Base-by-base conservation (phyloP, 352 stramenopile species). In the Phytophthora lateralis region DNA sequence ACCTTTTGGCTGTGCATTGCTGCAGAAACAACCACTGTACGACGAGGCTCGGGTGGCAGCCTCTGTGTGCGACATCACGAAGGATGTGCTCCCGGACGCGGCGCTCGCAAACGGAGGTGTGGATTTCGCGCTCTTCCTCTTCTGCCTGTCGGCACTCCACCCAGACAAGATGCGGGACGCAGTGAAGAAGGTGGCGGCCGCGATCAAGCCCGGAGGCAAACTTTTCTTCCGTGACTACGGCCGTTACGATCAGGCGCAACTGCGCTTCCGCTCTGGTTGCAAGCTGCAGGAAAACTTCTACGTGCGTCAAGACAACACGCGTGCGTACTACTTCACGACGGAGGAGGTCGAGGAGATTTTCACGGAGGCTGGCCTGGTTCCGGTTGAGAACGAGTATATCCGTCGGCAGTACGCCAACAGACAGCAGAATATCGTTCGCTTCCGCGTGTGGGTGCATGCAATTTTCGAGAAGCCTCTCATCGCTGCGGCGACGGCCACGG, bases 201-300 rank as follows among this genome's bases (percentile, higher is more conserved):
- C 79, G 1, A 81, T 93, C 34, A 83, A 86, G 43, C 84, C 86
- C 8, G 86, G 85, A 27, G 86, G 84, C 41, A 93, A 91, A 51
- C 69, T 95, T 12, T 93, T 99, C 49, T 93, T 99, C 74, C 84
- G 95, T 37, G 96, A 99, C 78, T 99, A 98, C 70, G 96, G 95
- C 1, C 80, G 95, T 37, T 98, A 96, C 54, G 96, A 99, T 73
- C 92, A 98, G 66, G 95, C 94, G 6, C 96, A 98, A 79, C 79
- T 98, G 53, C 94, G 97, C 56, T 95, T 98, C 68, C 79, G 82
- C 11, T 53, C 80, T 12, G 88, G 84, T 29, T 82, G 90, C 65
- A 93, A 96, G 50, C 75, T 98, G 21, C 88, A 95, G 47, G 88
- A 98, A 2, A 98, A 99, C 63, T 98, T 97, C 42, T 99, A 98